These are phyloP conservation scores for Cornus controversa DNA, from an alignment of 148 eudicot genomes.

Conservation along the genomic window DNA sequence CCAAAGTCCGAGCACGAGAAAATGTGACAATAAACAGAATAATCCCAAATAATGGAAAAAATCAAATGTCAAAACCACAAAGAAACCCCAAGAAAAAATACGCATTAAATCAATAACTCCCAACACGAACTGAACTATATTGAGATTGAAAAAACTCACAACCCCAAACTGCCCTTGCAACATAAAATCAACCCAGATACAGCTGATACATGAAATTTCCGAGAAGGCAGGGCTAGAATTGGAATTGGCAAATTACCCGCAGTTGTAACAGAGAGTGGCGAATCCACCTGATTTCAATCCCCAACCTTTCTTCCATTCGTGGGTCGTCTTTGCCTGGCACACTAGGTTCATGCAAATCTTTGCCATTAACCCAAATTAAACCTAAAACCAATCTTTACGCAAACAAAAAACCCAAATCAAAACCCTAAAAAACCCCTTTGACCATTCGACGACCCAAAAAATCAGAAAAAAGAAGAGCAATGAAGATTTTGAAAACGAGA, in stretches of 20 bases:
- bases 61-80: background rate
- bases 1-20: background rate
- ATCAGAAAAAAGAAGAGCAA: background rate
- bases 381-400: constrained; percentile 10
- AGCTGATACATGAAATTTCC: background rate
- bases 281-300: constrained; percentile 71
- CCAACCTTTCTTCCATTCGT: constrained; percentile 86
- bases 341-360: constrained; percentile 77
- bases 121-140: background rate
- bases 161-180: constrained; percentile 18
- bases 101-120: too few relatives aligned
- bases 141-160: constrained; percentile 24
- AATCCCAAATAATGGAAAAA: background rate
- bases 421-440: constrained; percentile 9
- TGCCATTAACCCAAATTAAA: constrained; percentile 43
- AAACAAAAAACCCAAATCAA: constrained; percentile 27
- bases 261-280: constrained; percentile 68
- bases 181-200: constrained; percentile 1
- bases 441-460: background rate
- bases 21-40: background rate
- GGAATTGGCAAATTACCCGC: constrained; percentile 62
- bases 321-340: constrained; percentile 52
- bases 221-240: constrained; percentile 9
- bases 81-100: background rate
- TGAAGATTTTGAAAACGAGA: background rate